phyloP scores from a whole-genome alignment of 805 yeast species.

The Metschnikowia cerradonensis region DNA sequence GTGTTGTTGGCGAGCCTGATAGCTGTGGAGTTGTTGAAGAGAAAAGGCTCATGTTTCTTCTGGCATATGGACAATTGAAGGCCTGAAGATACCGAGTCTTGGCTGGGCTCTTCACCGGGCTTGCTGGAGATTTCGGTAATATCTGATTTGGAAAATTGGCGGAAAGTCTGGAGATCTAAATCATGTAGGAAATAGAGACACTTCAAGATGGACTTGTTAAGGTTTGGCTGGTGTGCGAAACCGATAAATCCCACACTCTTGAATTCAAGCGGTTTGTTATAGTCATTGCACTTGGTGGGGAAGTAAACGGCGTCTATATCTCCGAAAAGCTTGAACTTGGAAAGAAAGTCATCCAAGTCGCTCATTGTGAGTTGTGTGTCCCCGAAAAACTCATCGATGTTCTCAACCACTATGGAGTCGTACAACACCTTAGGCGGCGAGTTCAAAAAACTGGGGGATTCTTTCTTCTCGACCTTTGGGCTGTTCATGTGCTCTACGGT shows the following conservation, averaged over 20 bases:
- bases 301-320: slow-evolving; percentile 49
- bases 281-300: slow-evolving; percentile 38
- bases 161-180: slow-evolving; percentile 45
- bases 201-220: slow-evolving; percentile 45
- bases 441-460: neutral
- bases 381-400: slow-evolving; percentile 52
- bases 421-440: slow-evolving; percentile 11
- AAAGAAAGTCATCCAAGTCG: slow-evolving; percentile 30
- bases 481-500: neutral
- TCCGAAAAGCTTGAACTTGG: slow-evolving; percentile 44
- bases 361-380: slow-evolving; percentile 18
- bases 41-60: slow-evolving; percentile 32
- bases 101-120: neutral
- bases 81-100: neutral
- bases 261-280: slow-evolving; percentile 31
- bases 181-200: slow-evolving; percentile 49
- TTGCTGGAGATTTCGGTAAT: slow-evolving; percentile 21
- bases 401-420: slow-evolving; percentile 33
- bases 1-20: neutral
- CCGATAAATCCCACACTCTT: slow-evolving; percentile 45
- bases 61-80: slow-evolving; percentile 32
- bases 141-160: slow-evolving; percentile 26
- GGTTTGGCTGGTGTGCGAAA: slow-evolving; percentile 27
- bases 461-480: neutral
- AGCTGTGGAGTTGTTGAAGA: slow-evolving; percentile 11